Conservation (phyloP, 2,329 filamentous ascomycete genomes). For the Nigrospora oryzae region DNA sequence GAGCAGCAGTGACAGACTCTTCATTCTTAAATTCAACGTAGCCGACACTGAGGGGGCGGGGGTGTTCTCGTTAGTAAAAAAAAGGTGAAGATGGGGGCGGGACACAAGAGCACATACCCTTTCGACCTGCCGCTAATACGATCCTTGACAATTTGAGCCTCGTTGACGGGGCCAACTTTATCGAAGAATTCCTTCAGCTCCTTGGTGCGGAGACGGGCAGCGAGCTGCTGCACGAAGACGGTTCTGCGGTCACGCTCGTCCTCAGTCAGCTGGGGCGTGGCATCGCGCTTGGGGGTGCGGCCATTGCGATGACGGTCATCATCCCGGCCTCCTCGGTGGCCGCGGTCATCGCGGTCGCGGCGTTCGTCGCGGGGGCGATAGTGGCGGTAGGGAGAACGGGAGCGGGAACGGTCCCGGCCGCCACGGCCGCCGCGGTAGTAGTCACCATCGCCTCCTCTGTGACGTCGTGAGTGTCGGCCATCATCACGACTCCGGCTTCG, state of each 20-base stretch:
- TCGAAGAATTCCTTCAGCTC: conserved; percentile 94
- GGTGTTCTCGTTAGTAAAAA: conserved; percentile 24
- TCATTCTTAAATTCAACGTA: conserved; percentile 99
- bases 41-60: conserved; percentile 61
- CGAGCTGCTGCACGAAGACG: conserved; percentile 97
- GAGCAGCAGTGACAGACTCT: conserved; percentile 84
- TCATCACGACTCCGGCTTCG: conserved; percentile 72
- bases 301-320: conserved; percentile 31
- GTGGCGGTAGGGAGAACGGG: conserved; percentile 59
- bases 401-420: conserved; percentile 60
- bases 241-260: conserved; percentile 96
- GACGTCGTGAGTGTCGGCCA: conserved; percentile 63
- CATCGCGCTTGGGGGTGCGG: conserved; percentile 33
- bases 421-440: conserved; percentile 55
- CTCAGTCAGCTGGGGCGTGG: conserved; percentile 71
- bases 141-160: conserved; percentile 98
- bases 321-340: conserved; percentile 45
- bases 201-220: conserved; percentile 82
- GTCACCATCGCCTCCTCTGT: conserved; percentile 60
- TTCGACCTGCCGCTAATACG: conserved; percentile 94
- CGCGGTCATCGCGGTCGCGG: conserved; percentile 42
- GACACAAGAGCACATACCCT: conserved; percentile 54
- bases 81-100: neutral
- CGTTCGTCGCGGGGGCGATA: conserved; percentile 49
- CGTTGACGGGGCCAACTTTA: conserved; percentile 87